These are phyloP conservation scores for Chaetomium sp. DNA, from an alignment of 2,329 filamentous ascomycete species.

Conservation along the genomic window DNA sequence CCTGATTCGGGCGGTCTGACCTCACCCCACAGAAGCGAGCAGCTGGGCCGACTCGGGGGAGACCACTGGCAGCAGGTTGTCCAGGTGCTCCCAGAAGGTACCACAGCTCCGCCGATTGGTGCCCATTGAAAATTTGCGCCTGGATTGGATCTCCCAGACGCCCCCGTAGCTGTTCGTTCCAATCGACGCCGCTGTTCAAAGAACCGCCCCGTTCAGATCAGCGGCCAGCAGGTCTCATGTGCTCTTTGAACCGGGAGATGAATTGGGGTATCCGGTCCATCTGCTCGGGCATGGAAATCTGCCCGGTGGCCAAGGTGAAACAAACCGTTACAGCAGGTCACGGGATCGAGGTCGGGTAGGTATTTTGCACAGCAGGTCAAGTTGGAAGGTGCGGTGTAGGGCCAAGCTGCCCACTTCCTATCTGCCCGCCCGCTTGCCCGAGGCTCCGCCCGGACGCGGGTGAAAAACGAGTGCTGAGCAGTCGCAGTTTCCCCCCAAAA, in stretches of 20 bases:
- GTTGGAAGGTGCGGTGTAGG: constrained; percentile 19
- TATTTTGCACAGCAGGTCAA: background rate
- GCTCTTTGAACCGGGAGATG: background rate
- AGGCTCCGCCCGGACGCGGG: background rate
- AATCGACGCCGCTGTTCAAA: constrained; percentile 4
- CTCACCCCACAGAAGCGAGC: constrained; percentile 29
- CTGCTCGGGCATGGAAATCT: background rate
- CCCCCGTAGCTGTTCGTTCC: constrained; percentile 3
- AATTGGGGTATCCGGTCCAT: background rate
- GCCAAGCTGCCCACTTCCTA: background rate
- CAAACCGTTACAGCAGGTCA: constrained; percentile 3
- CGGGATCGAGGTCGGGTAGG: too few relatives aligned
- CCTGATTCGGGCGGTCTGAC: constrained; percentile 24
- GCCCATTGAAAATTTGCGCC: constrained; percentile 22
- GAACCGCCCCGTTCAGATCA: background rate
- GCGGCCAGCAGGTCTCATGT: constrained; percentile 3
- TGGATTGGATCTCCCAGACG: background rate
- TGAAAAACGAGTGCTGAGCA: constrained; percentile 1
- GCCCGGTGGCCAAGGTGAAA: background rate
- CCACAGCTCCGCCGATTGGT: constrained; percentile 19
- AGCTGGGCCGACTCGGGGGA: constrained; percentile 13
- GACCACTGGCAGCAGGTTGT: constrained; percentile 2
- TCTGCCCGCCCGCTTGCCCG: background rate
- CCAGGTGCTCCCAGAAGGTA: background rate
- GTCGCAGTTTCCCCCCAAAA: constrained; percentile 10